A percentile compares a stretch with the other conserved stretches of the same genome.
These are phyloP conservation scores for Stagonosporopsis chrysanthemi DNA, from an alignment of 2,329 filamentous ascomycete species.

Conservation along the genomic window DNA sequence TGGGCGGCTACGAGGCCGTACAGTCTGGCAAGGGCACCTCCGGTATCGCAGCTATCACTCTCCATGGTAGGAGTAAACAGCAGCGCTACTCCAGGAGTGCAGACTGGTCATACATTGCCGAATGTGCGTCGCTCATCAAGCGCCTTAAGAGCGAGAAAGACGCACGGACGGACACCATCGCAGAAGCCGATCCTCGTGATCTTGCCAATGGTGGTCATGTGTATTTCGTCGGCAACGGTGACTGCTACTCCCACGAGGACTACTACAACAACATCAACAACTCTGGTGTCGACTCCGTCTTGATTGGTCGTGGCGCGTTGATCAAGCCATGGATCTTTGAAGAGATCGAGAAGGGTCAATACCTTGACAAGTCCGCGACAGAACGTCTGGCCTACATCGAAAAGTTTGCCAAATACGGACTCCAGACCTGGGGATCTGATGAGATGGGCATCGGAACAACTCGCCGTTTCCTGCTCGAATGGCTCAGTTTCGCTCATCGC, in stretches of 20 bases:
- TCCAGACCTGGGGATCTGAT: conserved; percentile 95
- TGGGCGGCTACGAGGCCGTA: conserved; percentile 77
- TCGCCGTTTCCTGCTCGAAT: conserved; percentile 90
- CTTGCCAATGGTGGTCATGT: conserved; percentile 73
- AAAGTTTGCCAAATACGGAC: conserved; percentile 86
- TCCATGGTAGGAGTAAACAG: conserved; percentile 92
- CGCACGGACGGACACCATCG: conserved; percentile 74
- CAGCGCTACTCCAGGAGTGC: conserved; percentile 91
- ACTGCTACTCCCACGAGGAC: conserved; percentile 91
- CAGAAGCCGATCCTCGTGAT: conserved; percentile 77
- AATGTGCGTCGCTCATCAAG: conserved; percentile 85
- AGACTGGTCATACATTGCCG: conserved; percentile 95
- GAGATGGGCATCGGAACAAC: conserved; percentile 93
- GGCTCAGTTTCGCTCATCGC: conserved; percentile 90
- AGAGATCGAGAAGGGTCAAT: conserved; percentile 90
- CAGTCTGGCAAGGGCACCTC: conserved; percentile 66
- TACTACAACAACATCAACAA: conserved; percentile 81
- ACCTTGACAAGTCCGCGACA: conserved; percentile 90
- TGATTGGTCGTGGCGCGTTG: conserved; percentile 94
- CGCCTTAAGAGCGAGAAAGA: conserved; percentile 75
- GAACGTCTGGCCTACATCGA: conserved; percentile 88
- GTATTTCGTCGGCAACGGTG: conserved; percentile 95
- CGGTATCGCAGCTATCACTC: conserved; percentile 91
- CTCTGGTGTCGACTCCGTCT: conserved; percentile 86
- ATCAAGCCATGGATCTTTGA: conserved; percentile 99